Percentiles rank a stretch among this genome's conserved stretches.
Conservation (phyloP, 768 basidiomycete species). For the Vararia minispora region DNA sequence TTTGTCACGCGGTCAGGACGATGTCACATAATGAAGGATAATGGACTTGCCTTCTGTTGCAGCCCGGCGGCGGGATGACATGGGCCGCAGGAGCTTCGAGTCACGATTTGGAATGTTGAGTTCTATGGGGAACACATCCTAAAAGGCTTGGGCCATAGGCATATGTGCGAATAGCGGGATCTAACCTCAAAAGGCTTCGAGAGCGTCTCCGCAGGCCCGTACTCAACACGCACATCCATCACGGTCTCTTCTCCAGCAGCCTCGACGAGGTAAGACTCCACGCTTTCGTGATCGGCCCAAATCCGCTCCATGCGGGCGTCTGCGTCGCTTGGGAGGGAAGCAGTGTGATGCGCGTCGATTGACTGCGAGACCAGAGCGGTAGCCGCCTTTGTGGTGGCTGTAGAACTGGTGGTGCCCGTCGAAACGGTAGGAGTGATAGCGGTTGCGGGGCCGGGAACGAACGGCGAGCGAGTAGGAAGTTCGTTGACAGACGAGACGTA, state of each 20-base stretch:
- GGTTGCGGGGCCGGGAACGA: slow-evolving; percentile 12
- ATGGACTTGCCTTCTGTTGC: slow-evolving; percentile 46
- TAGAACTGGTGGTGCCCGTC: slow-evolving; percentile 5
- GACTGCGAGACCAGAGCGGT: slow-evolving; percentile 8
- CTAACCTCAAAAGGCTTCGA: slow-evolving; percentile 52
- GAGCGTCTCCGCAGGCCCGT: slow-evolving; percentile 30
- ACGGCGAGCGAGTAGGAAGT: slow-evolving; percentile 36
- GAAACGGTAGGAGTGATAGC: slow-evolving; percentile 1
- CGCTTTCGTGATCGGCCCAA: slow-evolving; percentile 79
- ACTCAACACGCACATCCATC: slow-evolving; percentile 47
- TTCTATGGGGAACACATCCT: slow-evolving; percentile 76
- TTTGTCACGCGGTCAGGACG: slow-evolving; percentile 17
- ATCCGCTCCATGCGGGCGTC: slow-evolving; percentile 76
- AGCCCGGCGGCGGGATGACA: slow-evolving; percentile 29
- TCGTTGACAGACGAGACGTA: slow-evolving; percentile 79
- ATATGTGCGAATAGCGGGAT: not conserved
- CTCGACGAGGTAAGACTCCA: slow-evolving; percentile 56
- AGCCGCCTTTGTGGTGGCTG: slow-evolving; percentile 5
- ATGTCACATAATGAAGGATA: not conserved
- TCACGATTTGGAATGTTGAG: slow-evolving; percentile 58
- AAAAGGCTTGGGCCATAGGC: not conserved
- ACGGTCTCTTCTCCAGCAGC: slow-evolving; percentile 35
- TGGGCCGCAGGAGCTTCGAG: slow-evolving; percentile 31
- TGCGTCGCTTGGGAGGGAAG: slow-evolving; percentile 62
- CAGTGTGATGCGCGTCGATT: too few species aligned